Percentiles rank a stretch among this genome's conserved stretches.
Evolutionary conservation across 106 monocot genomes (phyloP).

Genomic region (Vanilla planifolia): DNA sequence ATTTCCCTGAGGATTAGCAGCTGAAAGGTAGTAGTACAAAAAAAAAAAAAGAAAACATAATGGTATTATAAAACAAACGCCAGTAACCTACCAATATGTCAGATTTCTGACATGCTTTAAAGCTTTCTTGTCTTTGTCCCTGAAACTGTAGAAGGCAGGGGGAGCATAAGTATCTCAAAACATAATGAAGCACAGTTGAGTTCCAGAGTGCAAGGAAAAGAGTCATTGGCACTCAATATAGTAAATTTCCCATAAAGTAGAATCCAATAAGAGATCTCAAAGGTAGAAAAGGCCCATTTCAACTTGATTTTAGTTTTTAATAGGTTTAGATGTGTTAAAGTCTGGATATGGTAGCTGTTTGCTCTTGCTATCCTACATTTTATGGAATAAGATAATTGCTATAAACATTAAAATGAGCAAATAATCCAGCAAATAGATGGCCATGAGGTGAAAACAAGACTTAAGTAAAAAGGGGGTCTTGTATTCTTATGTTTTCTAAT

Average conservation of each 20-base stretch:
- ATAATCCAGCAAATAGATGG: too few relatives aligned
- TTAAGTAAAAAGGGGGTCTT: neutral
- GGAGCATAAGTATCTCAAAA: constrained; percentile 4
- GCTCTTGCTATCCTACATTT: too few relatives aligned
- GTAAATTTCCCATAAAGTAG: neutral
- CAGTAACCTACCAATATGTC: constrained; percentile 2
- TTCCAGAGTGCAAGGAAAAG: neutral
- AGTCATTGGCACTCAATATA: neutral
- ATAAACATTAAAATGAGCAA: too few relatives aligned
- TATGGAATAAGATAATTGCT: too few relatives aligned
- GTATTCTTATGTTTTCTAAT: too few relatives aligned
- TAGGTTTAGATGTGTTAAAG: too few relatives aligned
- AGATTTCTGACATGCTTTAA: neutral
- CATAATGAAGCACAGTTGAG: neutral
- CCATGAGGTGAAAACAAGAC: neutral
- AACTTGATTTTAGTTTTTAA: neutral
- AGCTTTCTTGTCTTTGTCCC: neutral
- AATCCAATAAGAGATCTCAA: neutral
- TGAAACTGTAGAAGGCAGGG: constrained; percentile 6
- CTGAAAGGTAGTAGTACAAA: neutral
- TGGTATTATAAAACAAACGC: neutral
- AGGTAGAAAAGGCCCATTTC: neutral
- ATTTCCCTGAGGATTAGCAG: constrained; percentile 5
- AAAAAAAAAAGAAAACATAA: neutral
- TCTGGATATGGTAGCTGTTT: too few relatives aligned